phyloP scores from a whole-genome alignment of 768 basidiomycete species.

The Rhizopogon salebrosus region DNA sequence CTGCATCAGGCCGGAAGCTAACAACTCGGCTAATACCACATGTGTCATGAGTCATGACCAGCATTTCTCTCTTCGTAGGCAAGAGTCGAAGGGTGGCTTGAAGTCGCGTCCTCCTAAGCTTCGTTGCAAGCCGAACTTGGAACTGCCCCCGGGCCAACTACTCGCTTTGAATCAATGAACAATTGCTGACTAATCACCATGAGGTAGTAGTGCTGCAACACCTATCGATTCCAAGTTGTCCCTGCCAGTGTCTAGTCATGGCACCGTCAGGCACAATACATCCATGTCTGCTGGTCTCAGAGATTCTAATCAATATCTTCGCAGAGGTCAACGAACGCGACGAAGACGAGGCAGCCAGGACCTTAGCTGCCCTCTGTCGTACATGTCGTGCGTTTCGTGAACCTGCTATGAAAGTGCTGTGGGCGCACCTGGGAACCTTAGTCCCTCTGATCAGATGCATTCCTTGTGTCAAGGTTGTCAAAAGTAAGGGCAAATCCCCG shows the following conservation, averaged over 20 bases:
- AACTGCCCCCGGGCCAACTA: too few relatives aligned
- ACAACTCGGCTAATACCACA: too few relatives aligned
- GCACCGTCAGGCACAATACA: not conserved
- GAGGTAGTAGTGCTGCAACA: not conserved
- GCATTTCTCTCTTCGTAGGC: too few relatives aligned
- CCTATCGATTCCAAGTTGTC: not conserved
- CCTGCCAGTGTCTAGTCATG: not conserved
- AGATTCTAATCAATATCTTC: not conserved
- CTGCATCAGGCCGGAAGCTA: too few relatives aligned
- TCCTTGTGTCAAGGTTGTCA: not conserved
- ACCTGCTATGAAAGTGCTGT: constrained; percentile 2
- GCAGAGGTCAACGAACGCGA: constrained; percentile 1
- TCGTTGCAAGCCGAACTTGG: too few relatives aligned
- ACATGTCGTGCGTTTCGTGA: constrained; percentile 1
- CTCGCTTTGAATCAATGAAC: too few relatives aligned
- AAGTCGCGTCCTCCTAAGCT: too few relatives aligned
- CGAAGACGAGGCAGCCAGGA: not conserved
- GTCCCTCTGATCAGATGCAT: constrained; percentile 1
- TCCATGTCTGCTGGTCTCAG: not conserved
- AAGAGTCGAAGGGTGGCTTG: too few relatives aligned
- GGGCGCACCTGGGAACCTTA: constrained; percentile 1
- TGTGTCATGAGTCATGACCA: too few relatives aligned
- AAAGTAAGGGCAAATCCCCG: not conserved
- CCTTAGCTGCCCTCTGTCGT: constrained; percentile 2
- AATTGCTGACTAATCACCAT: not conserved